Conservation (phyloP, 179 eudicot species). For the Gypsophila paniculata region DNA sequence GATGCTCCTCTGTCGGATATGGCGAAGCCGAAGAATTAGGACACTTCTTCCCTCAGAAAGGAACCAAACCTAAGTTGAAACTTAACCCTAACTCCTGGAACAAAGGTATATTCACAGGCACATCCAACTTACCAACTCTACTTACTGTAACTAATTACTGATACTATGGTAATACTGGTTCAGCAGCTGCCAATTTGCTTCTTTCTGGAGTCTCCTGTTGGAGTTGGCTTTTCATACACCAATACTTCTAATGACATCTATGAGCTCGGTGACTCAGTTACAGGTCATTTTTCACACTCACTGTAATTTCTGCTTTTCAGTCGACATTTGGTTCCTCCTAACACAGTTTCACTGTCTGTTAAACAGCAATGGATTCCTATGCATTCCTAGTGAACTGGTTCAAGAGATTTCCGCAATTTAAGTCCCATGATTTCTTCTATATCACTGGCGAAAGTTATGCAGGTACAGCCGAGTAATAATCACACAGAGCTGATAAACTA, state of each 20-base stretch:
- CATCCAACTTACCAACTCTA: too few species aligned
- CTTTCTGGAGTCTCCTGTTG: conserved; percentile 87
- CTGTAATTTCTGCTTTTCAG: neutral
- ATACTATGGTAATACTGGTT: conserved; percentile 18
- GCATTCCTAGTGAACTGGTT: conserved; percentile 69
- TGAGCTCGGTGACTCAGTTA: conserved; percentile 60
- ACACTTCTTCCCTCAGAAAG: conserved; percentile 54
- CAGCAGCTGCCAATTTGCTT: conserved; percentile 80
- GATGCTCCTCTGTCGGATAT: conserved; percentile 80
- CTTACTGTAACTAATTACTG: neutral
- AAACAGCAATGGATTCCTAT: conserved; percentile 67
- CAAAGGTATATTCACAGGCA: conserved; percentile 35
- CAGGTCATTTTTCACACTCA: conserved; percentile 37
- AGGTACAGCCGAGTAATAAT: conserved; percentile 34
- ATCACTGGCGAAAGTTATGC: conserved; percentile 92
- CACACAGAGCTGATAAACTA: neutral
- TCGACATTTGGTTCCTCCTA: neutral
- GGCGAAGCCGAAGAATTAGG: conserved; percentile 76
- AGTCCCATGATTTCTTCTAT: conserved; percentile 74
- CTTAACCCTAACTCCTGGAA: conserved; percentile 67
- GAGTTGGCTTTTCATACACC: conserved; percentile 87
- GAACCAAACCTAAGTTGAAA: conserved; percentile 43
- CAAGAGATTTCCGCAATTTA: conserved; percentile 73
- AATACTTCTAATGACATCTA: conserved; percentile 59
- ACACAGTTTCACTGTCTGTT: neutral